These are phyloP conservation scores for Stagonosporopsis vannaccii DNA, from an alignment of 2,329 filamentous ascomycete genomes.

Conservation along the genomic window DNA sequence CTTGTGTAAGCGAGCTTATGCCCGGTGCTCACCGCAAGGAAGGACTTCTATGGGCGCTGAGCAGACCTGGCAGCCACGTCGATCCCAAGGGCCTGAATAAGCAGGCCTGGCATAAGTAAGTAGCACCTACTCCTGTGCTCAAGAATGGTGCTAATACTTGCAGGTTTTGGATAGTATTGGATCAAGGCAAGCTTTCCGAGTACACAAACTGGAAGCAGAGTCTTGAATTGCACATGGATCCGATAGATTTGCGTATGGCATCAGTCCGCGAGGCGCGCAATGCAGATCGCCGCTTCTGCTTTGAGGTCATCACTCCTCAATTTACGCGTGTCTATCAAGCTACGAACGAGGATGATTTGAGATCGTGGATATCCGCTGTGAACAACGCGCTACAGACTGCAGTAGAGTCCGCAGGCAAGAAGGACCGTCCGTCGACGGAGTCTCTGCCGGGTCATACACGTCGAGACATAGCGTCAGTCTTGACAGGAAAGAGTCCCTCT, in stretches of 20 bases:
- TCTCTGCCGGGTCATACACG: constrained; percentile 66
- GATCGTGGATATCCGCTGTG: constrained; percentile 92
- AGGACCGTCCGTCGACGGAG: constrained; percentile 57
- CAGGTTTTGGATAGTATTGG: constrained; percentile 98
- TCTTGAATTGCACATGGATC: constrained; percentile 95
- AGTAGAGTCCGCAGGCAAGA: constrained; percentile 77
- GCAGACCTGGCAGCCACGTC: constrained; percentile 89
- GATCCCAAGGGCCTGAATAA: constrained; percentile 96
- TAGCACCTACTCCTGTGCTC: constrained; percentile 27
- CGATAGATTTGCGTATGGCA: constrained; percentile 95
- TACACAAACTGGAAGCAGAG: constrained; percentile 99
- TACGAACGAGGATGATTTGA: constrained; percentile 97
- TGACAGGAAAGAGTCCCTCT: constrained; percentile 90
- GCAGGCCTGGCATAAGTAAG: constrained; percentile 97
- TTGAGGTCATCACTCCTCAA: constrained; percentile 96
- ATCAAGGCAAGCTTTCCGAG: constrained; percentile 94
- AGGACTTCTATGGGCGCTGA: constrained; percentile 92
- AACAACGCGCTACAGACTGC: constrained; percentile 97
- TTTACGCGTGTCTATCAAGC: constrained; percentile 97
- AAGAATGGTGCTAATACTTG: constrained; percentile 34
- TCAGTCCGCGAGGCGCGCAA: constrained; percentile 96
- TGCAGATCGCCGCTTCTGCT: constrained; percentile 93
- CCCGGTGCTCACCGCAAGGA: constrained; percentile 81
- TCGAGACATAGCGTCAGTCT: constrained; percentile 88
- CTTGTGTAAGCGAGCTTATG: constrained; percentile 57